Base-by-base conservation (phyloP, 2,329 filamentous ascomycete species). In the Decorospora gaudefroyi region DNA sequence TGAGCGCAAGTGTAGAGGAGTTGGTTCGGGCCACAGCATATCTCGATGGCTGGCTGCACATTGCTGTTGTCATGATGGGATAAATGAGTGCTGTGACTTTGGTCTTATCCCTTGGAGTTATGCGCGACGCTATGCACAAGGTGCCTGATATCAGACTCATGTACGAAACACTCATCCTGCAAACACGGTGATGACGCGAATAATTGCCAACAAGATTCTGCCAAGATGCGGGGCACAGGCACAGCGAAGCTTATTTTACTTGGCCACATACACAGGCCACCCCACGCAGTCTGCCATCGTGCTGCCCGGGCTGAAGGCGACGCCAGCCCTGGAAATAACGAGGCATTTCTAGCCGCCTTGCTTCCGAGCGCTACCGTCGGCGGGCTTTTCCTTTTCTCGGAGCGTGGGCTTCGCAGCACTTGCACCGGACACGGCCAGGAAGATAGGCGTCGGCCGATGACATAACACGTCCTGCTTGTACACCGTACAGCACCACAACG, bases 41-140 rank as follows among this genome's bases (percentile, higher is more conserved):
- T 75, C 84, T 90, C 0, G 93, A 99, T 72, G 93, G 93, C 0
- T 99, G 91, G 86, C 70, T 96, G 17, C 89, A 90, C 69, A 72
- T 96, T 28, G 87, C 90, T 38, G 81, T 96, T 4, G 79, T 85
- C 13, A 86, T 95, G 75, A 77, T 90, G 64, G 75, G 74, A 10
- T 80, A 63, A 44, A 34, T 38, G 38, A 41, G 38, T 36, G 33
- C 12, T 32, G 16, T 39, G 41, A 26, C 25, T 19, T 21, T 13
- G 18, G 28, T 16, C 12, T 22, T 19, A 36, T 28, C 26, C 9
- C 0, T 15, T 29, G 28, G 46, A 49, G 46, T 49, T 40, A 46
- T 42, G 43, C 12, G 22, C 31, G 32, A 37, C 22, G 38, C 43
- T 42, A 42, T 31, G 11, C 27, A n/a, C 31, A 22, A 16, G 16